These are phyloP conservation scores for Phoma sp. DNA, from an alignment of 2,329 filamentous ascomycete genomes.

Conservation along the genomic window DNA sequence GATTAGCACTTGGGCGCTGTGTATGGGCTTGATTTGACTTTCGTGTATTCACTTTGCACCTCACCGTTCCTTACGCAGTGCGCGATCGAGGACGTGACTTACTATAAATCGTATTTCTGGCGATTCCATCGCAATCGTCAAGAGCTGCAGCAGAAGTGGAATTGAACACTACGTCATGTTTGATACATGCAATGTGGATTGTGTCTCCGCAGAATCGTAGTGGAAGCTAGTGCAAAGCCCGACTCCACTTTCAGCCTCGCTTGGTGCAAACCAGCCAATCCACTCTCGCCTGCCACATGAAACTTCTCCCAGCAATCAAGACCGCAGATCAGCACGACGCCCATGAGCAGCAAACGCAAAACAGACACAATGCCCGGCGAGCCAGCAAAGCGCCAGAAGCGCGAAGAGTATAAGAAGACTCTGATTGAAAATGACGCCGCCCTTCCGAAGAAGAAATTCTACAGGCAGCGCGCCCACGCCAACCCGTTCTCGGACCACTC, in stretches of 20 bases:
- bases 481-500: constrained; percentile 97
- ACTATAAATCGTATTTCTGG: constrained; percentile 11
- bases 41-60: constrained; percentile 35
- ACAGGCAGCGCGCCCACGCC: constrained; percentile 92
- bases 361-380: constrained; percentile 41
- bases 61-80: constrained; percentile 37
- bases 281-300: constrained; percentile 21
- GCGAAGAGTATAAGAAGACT: constrained; percentile 53
- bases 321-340: constrained; percentile 10
- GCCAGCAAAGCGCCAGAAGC: constrained; percentile 51
- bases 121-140: neutral
- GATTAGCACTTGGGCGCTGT: constrained; percentile 39
- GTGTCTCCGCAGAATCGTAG: constrained; percentile 6
- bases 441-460: constrained; percentile 93
- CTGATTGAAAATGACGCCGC: constrained; percentile 56
- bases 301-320: constrained; percentile 14
- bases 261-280: constrained; percentile 27
- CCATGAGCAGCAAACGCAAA: constrained; percentile 20
- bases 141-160: neutral
- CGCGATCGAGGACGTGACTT: constrained; percentile 30
- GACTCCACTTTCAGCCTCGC: constrained; percentile 32
- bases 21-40: constrained; percentile 26
- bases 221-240: constrained; percentile 41
- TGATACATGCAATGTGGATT: constrained; percentile 1
- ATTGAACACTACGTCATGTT: constrained; percentile 2